Conservation (phyloP, 371 early-diverging fungal species). For the Apophysomyces trapeziformis region DNA sequence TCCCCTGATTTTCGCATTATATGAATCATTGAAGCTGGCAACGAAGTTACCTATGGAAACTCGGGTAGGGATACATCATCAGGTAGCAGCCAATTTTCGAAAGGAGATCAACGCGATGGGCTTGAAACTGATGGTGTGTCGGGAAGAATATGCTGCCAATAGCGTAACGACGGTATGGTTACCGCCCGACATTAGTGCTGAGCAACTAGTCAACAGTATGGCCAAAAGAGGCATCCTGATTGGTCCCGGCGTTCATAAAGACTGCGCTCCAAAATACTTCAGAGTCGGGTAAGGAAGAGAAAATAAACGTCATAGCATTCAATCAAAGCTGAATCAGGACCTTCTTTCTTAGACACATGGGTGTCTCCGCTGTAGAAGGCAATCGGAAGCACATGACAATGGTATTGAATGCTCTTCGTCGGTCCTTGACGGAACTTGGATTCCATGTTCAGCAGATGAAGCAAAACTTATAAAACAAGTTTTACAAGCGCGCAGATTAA, state of each 20-base stretch:
- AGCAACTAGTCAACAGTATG: conserved; percentile 79
- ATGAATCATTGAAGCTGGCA: conserved; percentile 82
- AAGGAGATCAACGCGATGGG: conserved; percentile 70
- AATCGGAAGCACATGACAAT: conserved; percentile 74
- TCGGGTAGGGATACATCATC: conserved; percentile 71
- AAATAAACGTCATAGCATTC: neutral
- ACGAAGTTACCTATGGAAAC: conserved; percentile 68
- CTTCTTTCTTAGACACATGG: conserved; percentile 79
- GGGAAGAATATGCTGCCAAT: conserved; percentile 77
- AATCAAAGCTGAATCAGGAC: neutral
- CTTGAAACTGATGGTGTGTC: conserved; percentile 73
- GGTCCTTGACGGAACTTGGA: conserved; percentile 71
- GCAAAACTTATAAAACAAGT: too few species aligned
- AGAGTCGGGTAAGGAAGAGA: conserved; percentile 71
- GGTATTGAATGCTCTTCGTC: conserved; percentile 72
- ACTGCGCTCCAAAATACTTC: conserved; percentile 90
- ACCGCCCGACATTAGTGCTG: conserved; percentile 80
- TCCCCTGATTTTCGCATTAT: conserved; percentile 89
- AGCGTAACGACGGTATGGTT: conserved; percentile 95
- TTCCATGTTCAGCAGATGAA: conserved; percentile 19
- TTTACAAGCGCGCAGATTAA: too few species aligned
- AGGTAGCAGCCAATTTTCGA: conserved; percentile 77
- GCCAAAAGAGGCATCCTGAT: conserved; percentile 83
- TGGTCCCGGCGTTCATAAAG: conserved; percentile 91
- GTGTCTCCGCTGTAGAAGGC: conserved; percentile 82